These are phyloP conservation scores for Multifurca ochricompacta DNA, from an alignment of 768 basidiomycete genomes.

Conservation along the genomic window DNA sequence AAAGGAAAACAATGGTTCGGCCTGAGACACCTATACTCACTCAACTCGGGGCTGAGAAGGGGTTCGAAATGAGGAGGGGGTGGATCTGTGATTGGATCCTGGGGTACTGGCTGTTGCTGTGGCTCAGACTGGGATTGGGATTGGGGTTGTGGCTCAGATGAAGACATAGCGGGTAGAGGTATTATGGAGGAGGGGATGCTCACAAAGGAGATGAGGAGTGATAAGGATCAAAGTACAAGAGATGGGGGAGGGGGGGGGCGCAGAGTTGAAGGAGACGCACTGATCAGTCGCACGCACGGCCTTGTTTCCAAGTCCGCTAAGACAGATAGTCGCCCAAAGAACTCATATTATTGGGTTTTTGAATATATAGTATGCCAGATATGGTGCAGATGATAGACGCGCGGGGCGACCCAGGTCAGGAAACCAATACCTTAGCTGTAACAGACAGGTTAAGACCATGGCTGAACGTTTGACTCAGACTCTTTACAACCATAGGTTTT, in stretches of 20 bases:
- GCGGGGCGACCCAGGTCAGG: neutral
- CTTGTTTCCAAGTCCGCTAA: slow-evolving; percentile 16
- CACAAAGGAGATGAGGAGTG: no score
- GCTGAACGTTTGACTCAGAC: no score
- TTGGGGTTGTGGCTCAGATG: neutral
- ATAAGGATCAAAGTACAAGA: neutral
- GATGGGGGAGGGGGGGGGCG: neutral
- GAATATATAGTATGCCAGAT: neutral
- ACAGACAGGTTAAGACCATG: no score
- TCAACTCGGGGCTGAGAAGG: neutral
- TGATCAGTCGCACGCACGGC: slow-evolving; percentile 1
- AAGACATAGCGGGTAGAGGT: no score
- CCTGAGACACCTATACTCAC: neutral
- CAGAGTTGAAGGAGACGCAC: neutral
- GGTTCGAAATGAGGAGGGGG: neutral
- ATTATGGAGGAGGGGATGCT: no score
- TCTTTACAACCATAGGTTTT: no score
- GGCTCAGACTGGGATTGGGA: neutral
- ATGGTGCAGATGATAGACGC: neutral
- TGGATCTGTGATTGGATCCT: neutral
- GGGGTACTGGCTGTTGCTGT: neutral
- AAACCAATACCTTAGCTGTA: no score
- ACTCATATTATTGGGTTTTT: neutral
- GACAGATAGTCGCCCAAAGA: slow-evolving; percentile 1
- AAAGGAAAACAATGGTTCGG: neutral